Conservation (phyloP, 78 protist species). For the Isochrysis galbana region DNA sequence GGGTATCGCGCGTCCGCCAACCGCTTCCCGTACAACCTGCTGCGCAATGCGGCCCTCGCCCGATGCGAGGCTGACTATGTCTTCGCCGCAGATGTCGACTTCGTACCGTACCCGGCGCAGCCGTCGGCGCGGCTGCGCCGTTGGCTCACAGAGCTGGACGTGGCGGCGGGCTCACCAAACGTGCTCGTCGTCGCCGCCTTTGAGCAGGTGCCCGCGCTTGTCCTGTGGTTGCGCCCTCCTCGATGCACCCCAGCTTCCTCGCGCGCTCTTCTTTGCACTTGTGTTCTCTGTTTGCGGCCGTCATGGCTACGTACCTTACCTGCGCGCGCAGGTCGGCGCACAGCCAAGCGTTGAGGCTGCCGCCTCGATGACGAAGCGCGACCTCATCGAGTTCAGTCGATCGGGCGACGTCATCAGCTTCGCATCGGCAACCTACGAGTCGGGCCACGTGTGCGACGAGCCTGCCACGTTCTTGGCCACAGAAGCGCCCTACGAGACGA, state of each 20-base stretch:
- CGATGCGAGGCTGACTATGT: slow-evolving; percentile 9
- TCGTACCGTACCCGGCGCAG: background rate
- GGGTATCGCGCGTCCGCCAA: background rate
- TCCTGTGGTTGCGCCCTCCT: background rate
- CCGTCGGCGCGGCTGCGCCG: background rate
- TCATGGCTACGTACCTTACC: too few relatives aligned
- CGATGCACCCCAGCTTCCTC: too few relatives aligned
- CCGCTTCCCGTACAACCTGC: slow-evolving; percentile 20
- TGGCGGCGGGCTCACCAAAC: background rate
- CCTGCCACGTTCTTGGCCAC: background rate
- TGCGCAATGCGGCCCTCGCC: slow-evolving; percentile 4
- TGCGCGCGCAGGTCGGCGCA: background rate
- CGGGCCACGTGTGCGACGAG: slow-evolving; percentile 7
- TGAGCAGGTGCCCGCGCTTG: background rate
- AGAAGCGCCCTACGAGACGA: background rate
- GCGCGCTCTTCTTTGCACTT: too few relatives aligned
- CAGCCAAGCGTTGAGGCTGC: background rate
- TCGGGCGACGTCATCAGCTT: background rate
- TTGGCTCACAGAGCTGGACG: background rate
- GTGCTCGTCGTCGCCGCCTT: slow-evolving; percentile 19
- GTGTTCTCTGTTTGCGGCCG: too few relatives aligned
- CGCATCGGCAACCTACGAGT: background rate
- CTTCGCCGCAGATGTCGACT: background rate
- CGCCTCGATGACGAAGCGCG: background rate
- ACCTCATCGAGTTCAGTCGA: background rate